phyloP scores from a whole-genome alignment of 23 red algal species.

The Gracilariopsis chorda region DNA sequence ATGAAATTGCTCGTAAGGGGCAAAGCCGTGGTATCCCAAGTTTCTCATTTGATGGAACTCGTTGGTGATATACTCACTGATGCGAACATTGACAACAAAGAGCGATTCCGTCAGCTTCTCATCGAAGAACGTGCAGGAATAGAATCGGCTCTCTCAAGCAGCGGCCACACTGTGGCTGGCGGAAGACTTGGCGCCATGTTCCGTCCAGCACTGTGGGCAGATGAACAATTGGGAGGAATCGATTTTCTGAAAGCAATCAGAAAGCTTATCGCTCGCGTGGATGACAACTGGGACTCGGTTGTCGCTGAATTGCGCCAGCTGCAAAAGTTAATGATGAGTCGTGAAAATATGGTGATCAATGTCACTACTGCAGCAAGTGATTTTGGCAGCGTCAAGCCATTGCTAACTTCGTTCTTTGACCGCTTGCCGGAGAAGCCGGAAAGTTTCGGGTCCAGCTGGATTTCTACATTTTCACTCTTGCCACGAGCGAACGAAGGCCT shows the following conservation, averaged over 20 bases:
- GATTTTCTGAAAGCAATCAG: conserved; percentile 72
- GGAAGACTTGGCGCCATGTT: conserved; percentile 77
- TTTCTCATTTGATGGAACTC: conserved; percentile 56
- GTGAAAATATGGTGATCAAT: conserved; percentile 73
- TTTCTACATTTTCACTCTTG: conserved; percentile 1
- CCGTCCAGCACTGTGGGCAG: conserved; percentile 58
- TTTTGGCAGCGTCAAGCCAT: conserved; percentile 43
- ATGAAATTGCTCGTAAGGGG: conserved; percentile 78
- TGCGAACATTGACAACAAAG: conserved; percentile 68
- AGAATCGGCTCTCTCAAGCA: conserved; percentile 72
- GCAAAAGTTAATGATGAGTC: conserved; percentile 45
- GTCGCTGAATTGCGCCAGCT: conserved; percentile 53
- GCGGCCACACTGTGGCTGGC: conserved; percentile 75
- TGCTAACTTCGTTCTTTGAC: conserved; percentile 66
- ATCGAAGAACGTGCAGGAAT: conserved; percentile 88
- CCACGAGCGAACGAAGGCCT: conserved; percentile 75
- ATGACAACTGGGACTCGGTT: conserved; percentile 83
- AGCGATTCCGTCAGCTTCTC: conserved; percentile 85
- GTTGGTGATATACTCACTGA: conserved; percentile 81
- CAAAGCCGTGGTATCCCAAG: conserved; percentile 64
- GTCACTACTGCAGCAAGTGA: conserved; percentile 69
- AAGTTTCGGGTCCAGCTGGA: conserved; percentile 1
- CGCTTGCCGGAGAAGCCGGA: conserved; percentile 45
- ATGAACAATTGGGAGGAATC: conserved; percentile 90
- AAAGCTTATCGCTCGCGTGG: conserved; percentile 60